Base-by-base conservation (phyloP, 129 eudicot genomes). In the Logfia minima region DNA sequence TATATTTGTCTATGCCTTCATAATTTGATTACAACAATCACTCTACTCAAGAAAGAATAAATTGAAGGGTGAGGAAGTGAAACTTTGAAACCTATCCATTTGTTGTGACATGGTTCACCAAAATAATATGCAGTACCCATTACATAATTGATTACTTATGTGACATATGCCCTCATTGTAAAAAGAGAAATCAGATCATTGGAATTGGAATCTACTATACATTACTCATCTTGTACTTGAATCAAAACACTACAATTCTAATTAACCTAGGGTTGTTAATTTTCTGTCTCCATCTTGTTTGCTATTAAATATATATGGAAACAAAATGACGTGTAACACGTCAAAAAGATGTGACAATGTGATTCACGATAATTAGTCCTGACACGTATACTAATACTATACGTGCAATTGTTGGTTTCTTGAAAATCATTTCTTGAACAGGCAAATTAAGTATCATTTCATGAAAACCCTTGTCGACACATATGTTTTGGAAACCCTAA, bases 71-170 rank as follows among this genome's bases (percentile, higher is more conserved):
- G 29, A 26, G 8, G 7, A 34, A 34, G 1, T 5, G 37, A 5
- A 34, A 34, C 37, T 34, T 74, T 59, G 18, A 39, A 74, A 60
- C 34, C 70, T 43, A 61, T 61, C n/a, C 23, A 60, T 39, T 74
- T 60, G 68, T 74, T 17, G 59, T 61, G 70, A 37, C 70, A 74
- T 74, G 22, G 39, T 48, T 75, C 72, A 75, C 64, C 11, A 75
- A 6, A 64, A 75, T 45, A 37, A 56, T 72, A 66, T 31, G 56
- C 51, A 56, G 67, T 56, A 56, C 32, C 77, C 55, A 0, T 32
- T 32, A 32, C 66, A 72, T 72, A 67, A 72, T 55, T 72, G 67
- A 56, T 72, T 8, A 26, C 21, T 22, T 39, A 62, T 35, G 68
- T 74, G 58, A 74, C 68, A 35, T 21, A 41, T 23, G 29, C 56